Evolutionary conservation across 2,329 filamentous ascomycete genomes (phyloP), one percentile per base, ranked within the genome.

Genomic region (Diaporthe aspalathi): DNA sequence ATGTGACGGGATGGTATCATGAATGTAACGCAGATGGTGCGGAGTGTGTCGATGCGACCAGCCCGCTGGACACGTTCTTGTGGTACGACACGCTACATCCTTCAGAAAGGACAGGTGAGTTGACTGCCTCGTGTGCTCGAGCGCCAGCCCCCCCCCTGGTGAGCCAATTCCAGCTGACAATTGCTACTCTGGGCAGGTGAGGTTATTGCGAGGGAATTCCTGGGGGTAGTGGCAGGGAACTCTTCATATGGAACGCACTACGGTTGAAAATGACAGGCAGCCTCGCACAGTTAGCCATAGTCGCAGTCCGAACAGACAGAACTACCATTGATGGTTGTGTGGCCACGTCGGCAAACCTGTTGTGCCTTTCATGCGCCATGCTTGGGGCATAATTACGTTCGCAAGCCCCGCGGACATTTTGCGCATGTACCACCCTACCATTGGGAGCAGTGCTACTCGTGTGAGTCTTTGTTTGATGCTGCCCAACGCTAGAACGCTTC

Each of bases 21-120:
- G 80, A 87, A 27, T 94, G 92, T 76, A 66, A 78, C 29, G 70
- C 77, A 1, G 70, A 72, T 24, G 72, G 74, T 11, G 67, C 70
- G 5, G 73, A 77, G 5, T 89, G 86, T 73, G 77, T 77, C 5
- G 71, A 81, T 70, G 81, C 82, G 47, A 74, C 80, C 17, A 70
- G 83, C 4, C 82, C 84, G 43, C 79, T 84, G 43, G 88, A 92
- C 74, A 90, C 87, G 56, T 95, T 88, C 78, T 74, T 94, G 78
- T 95, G 92, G 91, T 87, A 86, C 76, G 92, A 95, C 80, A 88
- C 90, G 77, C 79, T 95, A 77, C 93, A 95, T 82, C 92, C 92
- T 0, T 90, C 89, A 38, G 86, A 90, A 80, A 88, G 89, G 80
- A 87, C 90, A 9, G 86, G 89, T 80, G 82, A 87, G 76, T 82